These are phyloP conservation scores for Fibroporia radiculosa DNA, from an alignment of 768 basidiomycete species.

Conservation along the genomic window DNA sequence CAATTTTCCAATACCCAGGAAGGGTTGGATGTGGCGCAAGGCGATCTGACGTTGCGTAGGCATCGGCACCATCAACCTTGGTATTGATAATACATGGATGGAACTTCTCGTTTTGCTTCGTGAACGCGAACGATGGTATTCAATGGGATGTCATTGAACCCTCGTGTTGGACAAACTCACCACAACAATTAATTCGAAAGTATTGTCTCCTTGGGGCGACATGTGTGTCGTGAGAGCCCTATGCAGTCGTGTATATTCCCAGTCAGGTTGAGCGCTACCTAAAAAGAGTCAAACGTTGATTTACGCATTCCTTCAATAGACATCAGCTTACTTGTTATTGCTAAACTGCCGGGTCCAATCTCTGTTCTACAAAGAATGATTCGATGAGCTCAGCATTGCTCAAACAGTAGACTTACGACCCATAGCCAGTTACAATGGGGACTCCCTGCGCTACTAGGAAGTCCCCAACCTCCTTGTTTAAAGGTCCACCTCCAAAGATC, in stretches of 20 bases:
- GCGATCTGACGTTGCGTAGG: slow-evolving; percentile 34
- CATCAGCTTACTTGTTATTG: not conserved
- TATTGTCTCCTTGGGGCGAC: slow-evolving; percentile 10
- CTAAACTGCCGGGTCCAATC: not conserved
- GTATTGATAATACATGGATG: slow-evolving; percentile 24
- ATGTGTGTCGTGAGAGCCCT: slow-evolving; percentile 7
- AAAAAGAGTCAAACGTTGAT: not conserved
- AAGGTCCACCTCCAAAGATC: not conserved
- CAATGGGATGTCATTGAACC: no score
- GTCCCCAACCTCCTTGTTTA: not conserved
- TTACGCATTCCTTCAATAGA: not conserved
- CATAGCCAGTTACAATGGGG: not conserved
- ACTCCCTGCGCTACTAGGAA: not conserved
- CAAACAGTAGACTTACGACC: slow-evolving; percentile 22
- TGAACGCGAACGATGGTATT: not conserved
- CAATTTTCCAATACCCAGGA: slow-evolving; percentile 27
- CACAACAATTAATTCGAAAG: slow-evolving; percentile 12
- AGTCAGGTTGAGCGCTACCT: slow-evolving; percentile 10
- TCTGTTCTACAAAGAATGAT: slow-evolving; percentile 6
- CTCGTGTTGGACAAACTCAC: slow-evolving; percentile 4
- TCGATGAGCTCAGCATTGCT: slow-evolving; percentile 10
- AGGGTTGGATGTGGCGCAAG: slow-evolving; percentile 33
- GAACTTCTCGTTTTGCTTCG: not conserved
- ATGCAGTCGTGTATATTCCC: slow-evolving; percentile 17
- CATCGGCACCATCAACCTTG: slow-evolving; percentile 20